Evolutionary conservation across 1,284 basidiomycete species (phyloP).

Genomic region (Sanghuangporus sanghuang): DNA sequence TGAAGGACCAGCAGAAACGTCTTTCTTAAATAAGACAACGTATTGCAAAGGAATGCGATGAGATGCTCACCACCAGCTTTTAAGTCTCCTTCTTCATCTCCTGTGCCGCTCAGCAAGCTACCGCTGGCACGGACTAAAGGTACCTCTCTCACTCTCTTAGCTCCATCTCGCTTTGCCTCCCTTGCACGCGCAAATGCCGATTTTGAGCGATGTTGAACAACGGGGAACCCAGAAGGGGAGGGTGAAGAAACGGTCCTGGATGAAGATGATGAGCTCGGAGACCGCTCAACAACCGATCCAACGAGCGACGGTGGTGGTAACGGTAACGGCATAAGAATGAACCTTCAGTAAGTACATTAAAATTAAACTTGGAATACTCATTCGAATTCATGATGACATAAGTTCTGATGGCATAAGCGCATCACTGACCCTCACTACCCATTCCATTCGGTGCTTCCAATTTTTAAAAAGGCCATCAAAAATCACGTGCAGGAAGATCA

Average conservation of each 20-base stretch:
- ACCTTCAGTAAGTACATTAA: background rate
- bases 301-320: conserved; percentile 31
- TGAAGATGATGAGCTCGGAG: conserved; percentile 27
- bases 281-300: conserved; percentile 58
- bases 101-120: background rate
- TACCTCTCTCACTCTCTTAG: conserved; percentile 18
- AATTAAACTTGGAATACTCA: background rate
- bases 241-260: conserved; percentile 25
- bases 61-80: background rate
- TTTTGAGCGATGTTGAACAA: conserved; percentile 21
- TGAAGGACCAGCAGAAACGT: background rate
- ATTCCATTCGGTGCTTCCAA: too few relatives aligned
- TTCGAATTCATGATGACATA: too few relatives aligned
- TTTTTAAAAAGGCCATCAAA: background rate
- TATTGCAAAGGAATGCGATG: background rate
- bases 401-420: too few relatives aligned
- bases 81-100: background rate
- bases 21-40: background rate
- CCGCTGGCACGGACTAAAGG: conserved; percentile 11
- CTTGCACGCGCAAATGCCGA: conserved; percentile 26
- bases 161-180: conserved; percentile 17
- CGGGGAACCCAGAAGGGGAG: conserved; percentile 26
- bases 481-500: background rate
- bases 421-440: too few relatives aligned
- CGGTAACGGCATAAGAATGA: conserved; percentile 8